phyloP scores from a whole-genome alignment of 495 filamentous ascomycete genomes.

The Hypoxylon perforatum region DNA sequence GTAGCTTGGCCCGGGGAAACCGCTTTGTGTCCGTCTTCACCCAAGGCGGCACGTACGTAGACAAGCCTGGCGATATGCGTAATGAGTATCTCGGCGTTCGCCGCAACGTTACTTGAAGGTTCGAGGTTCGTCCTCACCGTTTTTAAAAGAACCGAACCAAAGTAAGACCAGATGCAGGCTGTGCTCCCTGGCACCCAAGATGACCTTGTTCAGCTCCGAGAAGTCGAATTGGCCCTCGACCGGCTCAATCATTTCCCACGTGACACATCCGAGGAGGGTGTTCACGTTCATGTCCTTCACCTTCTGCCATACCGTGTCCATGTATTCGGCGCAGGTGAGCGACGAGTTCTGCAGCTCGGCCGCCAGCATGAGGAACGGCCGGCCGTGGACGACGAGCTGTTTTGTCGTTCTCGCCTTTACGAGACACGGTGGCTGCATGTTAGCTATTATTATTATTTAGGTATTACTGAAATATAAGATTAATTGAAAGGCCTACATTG shows the following conservation, averaged over 20 bases:
- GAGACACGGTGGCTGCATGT: background rate
- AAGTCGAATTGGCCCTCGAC: conserved; percentile 59
- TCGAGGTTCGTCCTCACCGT: conserved; percentile 47
- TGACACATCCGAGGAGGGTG: conserved; percentile 62
- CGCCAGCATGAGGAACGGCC: conserved; percentile 58
- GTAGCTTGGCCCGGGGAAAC: conserved; percentile 54
- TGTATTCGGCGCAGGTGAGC: conserved; percentile 57
- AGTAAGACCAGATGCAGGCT: conserved; percentile 57
- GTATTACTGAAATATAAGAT: background rate
- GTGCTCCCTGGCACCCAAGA: conserved; percentile 53
- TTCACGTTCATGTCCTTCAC: conserved; percentile 57
- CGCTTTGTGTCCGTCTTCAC: conserved; percentile 57
- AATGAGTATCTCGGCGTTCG: conserved; percentile 13
- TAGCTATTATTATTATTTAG: background rate
- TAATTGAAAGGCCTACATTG: background rate
- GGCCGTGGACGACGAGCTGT: conserved; percentile 59
- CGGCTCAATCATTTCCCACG: conserved; percentile 63
- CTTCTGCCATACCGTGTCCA: conserved; percentile 58
- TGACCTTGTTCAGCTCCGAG: conserved; percentile 54
- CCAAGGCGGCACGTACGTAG: conserved; percentile 57
- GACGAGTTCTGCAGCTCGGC: conserved; percentile 64
- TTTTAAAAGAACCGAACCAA: conserved; percentile 66
- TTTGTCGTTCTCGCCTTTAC: background rate
- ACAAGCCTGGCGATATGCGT: conserved; percentile 28
- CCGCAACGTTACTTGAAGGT: background rate